These are phyloP conservation scores for Euphorbia pulcherrima DNA, from an alignment of 345 rosid species.

Conservation along the genomic window DNA sequence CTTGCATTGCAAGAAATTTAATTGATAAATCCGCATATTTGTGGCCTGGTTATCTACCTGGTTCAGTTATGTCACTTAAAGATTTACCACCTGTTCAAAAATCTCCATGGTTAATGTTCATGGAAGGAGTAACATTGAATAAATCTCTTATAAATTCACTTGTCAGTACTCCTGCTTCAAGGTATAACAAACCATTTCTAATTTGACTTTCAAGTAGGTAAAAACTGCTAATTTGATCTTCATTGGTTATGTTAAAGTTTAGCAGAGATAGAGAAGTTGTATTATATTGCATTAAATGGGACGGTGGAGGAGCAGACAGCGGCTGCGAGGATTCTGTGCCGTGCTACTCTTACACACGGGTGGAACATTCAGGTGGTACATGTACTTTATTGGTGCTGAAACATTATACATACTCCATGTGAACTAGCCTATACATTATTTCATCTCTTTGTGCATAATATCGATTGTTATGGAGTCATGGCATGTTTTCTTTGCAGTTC, in stretches of 20 bases:
- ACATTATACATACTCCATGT: background rate
- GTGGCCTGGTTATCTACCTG: constrained; percentile 58
- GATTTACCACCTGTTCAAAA: constrained; percentile 38
- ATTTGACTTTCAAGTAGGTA: constrained; percentile 10
- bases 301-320: constrained; percentile 46
- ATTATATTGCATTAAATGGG: constrained; percentile 55
- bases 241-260: constrained; percentile 36
- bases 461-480: background rate
- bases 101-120: constrained; percentile 53
- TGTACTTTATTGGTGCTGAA: constrained; percentile 2
- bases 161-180: constrained; percentile 46
- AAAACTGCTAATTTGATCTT: constrained; percentile 16
- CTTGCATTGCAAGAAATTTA: constrained; percentile 63
- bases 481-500: background rate
- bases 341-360: constrained; percentile 57
- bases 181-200: constrained; percentile 32
- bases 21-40: constrained; percentile 54
- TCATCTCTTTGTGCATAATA: background rate
- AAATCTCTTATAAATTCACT: constrained; percentile 46
- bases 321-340: constrained; percentile 63
- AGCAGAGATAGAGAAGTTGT: constrained; percentile 55
- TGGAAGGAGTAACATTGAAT: constrained; percentile 49
- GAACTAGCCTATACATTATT: background rate
- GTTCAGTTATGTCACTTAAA: constrained; percentile 30
- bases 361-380: constrained; percentile 67